These are phyloP conservation scores for Kockovaella imperatae DNA, from an alignment of 768 basidiomycete species.

Conservation along the genomic window DNA sequence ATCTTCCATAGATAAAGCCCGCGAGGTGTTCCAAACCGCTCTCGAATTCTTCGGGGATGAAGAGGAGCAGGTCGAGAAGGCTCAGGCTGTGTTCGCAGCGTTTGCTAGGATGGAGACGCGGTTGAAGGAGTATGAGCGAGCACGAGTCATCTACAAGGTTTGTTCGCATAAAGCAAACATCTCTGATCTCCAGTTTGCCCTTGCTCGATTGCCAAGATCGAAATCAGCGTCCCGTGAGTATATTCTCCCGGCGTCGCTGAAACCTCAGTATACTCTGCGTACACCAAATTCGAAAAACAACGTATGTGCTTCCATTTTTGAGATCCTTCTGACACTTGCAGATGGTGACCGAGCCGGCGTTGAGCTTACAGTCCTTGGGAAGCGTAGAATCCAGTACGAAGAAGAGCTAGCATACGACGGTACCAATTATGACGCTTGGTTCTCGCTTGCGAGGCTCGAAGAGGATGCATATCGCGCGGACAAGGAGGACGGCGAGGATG, in stretches of 20 bases:
- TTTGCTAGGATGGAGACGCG: conserved; percentile 98
- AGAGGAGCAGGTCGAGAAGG: conserved; percentile 76
- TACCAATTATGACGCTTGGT: conserved; percentile 96
- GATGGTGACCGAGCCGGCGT: conserved; percentile 76
- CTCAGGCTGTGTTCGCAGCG: conserved; percentile 83
- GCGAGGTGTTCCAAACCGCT: conserved; percentile 84
- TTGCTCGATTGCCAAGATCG: conserved; percentile 81
- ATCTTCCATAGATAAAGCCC: conserved; percentile 52
- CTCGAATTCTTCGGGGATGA: conserved; percentile 79
- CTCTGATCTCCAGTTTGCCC: conserved; percentile 63
- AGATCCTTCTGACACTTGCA: conserved; percentile 2
- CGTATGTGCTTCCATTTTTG: conserved; percentile 39
- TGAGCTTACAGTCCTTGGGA: conserved; percentile 89
- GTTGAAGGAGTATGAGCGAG: conserved; percentile 91
- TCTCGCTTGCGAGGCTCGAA: conserved; percentile 88
- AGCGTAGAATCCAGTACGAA: conserved; percentile 97
- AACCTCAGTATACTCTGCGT: conserved; percentile 66
- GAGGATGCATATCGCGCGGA: conserved; percentile 75
- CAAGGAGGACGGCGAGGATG: conserved; percentile 53
- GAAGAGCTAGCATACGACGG: conserved; percentile 88
- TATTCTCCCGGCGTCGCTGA: neutral
- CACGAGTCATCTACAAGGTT: conserved; percentile 94
- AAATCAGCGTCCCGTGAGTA: conserved; percentile 58
- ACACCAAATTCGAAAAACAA: conserved; percentile 97
- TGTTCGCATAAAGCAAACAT: conserved; percentile 16